Base-by-base conservation (phyloP, 768 basidiomycete genomes). In the Xerocomellus amylosporus region DNA sequence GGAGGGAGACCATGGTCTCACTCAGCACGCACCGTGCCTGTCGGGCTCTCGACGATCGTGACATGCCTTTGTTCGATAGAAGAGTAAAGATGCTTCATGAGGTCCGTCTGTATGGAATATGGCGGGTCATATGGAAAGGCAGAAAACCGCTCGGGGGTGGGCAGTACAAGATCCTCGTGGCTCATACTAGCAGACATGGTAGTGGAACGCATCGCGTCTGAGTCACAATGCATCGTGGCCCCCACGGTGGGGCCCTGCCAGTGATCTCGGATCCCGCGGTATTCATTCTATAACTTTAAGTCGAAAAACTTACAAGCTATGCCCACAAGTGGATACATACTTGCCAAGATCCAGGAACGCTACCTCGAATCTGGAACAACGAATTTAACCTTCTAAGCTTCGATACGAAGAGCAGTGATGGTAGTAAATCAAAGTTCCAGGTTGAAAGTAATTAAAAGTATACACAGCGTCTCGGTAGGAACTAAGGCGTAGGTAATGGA, bases 61-160 rank as follows among this genome's bases (percentile, higher is more conserved):
- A 97, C 81, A 59, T 84, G 84, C 42, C 74, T 75, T n/a, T 74
- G 60, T 67, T 95, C 92, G 42, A 97, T 88, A 0, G 87, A 78
- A 7, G 78, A 63, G 69, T 94, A 98, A 1, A 98, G 74, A 58
- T 93, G 90, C 17, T 77, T 83, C 95, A 98, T 97, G 26, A 98
- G 82, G 34, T 90, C 82, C 0, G 79, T 74, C 67, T 98, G 96
- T 53, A 96, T 95, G 17, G 78, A 67, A 67, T 96, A 96, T 3
- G 93, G 93, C 5, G 83, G 76, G 15, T 82, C 75, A 64, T 88
- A 97, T 0, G 95, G 95, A 65, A 98, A 98, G 3, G 83, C 82
- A 9, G 85, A 76, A 66, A 97, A 97, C 1, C 63, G 61, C 1
- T 70, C 64, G 0, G 93, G 94, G 0, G 87, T 87, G 1, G 82